Base-by-base conservation (phyloP, 306 rosid genomes). In the Rosa rugosa region DNA sequence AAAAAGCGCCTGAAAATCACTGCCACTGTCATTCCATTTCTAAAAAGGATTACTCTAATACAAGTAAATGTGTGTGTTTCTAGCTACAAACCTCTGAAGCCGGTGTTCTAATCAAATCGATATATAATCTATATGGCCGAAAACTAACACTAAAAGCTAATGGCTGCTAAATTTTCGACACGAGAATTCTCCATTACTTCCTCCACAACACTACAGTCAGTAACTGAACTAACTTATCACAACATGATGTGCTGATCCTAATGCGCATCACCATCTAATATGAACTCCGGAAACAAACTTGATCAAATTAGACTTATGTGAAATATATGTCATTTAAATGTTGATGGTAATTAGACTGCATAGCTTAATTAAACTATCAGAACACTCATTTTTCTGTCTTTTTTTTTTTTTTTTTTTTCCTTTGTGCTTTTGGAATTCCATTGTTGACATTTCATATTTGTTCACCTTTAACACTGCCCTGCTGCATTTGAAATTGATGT, bases 1-100 rank as follows among this genome's bases (percentile, higher is more conserved):
- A 50, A 75, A 11, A 73, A 51, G 65, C 46, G 4, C 34, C 87
- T 83, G 89, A 86, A 71, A 79, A 75, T 74, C 67, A 72, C 64
- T 66, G 4, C 53, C 46, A n/a, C 5, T 11, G 59, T 46, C 57
- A 60, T n/a, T 25, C 46, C 40, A 82, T 54, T 50, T 71, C 8
- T 31, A 51, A 53, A 0, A 44, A 42, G 25, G n/a, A 9, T 38
- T 25, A 44, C 8, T 12, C 54, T 68, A 51, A 79, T 49, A 27
- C 41, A 67, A 23, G 17, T 5, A 54, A 23, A 18, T 31, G 31
- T 50, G 41, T 10, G 46, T 27, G 68, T n/a, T 17, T 71, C 57
- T 50, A 72, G 25, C 36, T 54, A 53, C n/a, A 68, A 73, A 38
- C 5, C 79, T 16, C 23, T 18, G 12, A 20, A 69, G 6, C 40